Conservation (phyloP, 2,329 filamentous ascomycete genomes). For the Venturia oleaginea region DNA sequence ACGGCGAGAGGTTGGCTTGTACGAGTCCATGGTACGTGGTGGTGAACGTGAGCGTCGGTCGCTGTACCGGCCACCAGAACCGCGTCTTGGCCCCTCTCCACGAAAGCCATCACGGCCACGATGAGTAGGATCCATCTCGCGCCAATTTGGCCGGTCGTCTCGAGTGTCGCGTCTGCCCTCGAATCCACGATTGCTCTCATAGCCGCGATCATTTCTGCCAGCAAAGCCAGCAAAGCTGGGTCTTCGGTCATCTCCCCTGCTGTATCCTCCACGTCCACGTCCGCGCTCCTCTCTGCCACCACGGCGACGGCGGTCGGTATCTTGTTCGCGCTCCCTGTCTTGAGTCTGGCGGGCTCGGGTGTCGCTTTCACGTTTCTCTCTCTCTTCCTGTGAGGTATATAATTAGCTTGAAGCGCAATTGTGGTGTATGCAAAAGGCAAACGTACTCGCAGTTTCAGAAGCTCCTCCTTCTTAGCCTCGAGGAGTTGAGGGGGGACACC, state of each 20-base stretch:
- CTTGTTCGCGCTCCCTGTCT: slow-evolving; percentile 61
- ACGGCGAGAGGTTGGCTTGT: not conserved
- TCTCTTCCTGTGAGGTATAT: slow-evolving; percentile 54
- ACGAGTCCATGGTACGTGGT: not conserved
- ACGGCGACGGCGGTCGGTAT: slow-evolving; percentile 58
- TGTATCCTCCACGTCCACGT: slow-evolving; percentile 32
- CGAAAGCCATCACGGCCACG: not conserved
- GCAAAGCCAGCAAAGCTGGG: slow-evolving; percentile 27
- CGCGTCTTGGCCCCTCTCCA: not conserved
- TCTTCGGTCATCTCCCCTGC: not conserved
- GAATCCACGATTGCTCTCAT: not conserved
- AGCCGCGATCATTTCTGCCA: slow-evolving; percentile 35
- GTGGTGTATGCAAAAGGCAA: slow-evolving; percentile 11
- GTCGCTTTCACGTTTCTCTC: slow-evolving; percentile 71
- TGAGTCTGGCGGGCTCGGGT: slow-evolving; percentile 62
- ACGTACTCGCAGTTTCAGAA: slow-evolving; percentile 85
- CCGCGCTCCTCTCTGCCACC: slow-evolving; percentile 42
- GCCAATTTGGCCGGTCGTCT: not conserved
- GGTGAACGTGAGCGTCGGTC: slow-evolving; percentile 8
- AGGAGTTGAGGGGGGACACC: slow-evolving; percentile 90
- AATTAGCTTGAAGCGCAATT: not conserved
- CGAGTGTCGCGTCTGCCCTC: not conserved
- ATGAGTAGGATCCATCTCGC: not conserved
- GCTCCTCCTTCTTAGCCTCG: slow-evolving; percentile 90
- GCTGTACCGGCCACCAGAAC: not conserved